Conservation (phyloP, 805 yeast genomes). For the Metschnikowia lachancei region DNA sequence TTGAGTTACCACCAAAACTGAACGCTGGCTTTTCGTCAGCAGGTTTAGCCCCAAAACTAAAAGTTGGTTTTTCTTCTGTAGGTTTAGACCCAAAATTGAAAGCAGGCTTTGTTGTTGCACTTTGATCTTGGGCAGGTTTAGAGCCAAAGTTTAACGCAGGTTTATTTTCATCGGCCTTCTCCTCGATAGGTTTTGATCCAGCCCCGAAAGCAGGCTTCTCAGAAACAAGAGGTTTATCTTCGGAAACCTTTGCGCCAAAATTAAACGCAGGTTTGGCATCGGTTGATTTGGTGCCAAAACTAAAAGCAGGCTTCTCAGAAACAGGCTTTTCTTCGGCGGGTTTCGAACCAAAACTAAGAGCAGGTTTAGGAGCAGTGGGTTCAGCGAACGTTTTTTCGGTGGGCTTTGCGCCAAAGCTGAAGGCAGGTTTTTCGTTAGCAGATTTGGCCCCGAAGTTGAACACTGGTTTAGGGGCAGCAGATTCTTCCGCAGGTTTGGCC, state of each 20-base stretch:
- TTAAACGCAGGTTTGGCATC: background rate
- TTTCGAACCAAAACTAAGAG: constrained; percentile 9
- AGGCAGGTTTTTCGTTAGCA: constrained; percentile 1
- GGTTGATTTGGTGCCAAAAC: constrained; percentile 1
- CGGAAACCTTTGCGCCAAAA: constrained; percentile 2
- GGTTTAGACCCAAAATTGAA: background rate
- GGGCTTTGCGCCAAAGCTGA: constrained; percentile 1
- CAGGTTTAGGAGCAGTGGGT: background rate
- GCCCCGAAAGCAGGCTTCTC: constrained; percentile 1
- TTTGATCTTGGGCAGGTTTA: background rate
- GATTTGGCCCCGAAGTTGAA: constrained; percentile 1
- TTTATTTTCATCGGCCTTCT: background rate
- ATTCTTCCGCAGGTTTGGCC: background rate
- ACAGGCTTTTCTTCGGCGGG: background rate
- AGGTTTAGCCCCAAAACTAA: constrained; percentile 1
- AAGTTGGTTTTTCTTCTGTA: background rate
- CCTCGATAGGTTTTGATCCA: constrained; percentile 1
- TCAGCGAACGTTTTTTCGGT: background rate
- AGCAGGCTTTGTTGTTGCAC: background rate
- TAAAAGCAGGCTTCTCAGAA: constrained; percentile 1
- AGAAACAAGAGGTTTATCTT: background rate
- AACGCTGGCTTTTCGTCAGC: constrained; percentile 3
- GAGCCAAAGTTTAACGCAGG: constrained; percentile 8
- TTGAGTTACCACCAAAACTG: constrained; percentile 7
- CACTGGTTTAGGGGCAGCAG: background rate